Evolutionary conservation across 1,139 yeast genomes (phyloP), one percentile per base, ranked within the genome.

Genomic region (Candida anutae): DNA sequence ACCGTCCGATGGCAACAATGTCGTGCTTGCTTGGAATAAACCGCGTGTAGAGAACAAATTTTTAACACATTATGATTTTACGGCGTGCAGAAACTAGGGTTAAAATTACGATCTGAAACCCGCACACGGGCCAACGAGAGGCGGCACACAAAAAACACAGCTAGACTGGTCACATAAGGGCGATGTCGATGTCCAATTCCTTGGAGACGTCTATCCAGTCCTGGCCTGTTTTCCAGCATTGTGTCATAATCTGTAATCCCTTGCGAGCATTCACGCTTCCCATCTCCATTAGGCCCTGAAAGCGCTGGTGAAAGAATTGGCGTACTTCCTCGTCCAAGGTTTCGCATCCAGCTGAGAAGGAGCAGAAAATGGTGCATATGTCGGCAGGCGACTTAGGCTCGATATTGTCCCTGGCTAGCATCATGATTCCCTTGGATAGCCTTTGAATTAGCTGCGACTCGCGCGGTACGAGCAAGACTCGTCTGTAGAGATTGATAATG

Each of bases 291-390:
- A 75, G 45, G 6, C 43, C 40, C 1, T 44, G 40, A 34, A 75
- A 55, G 33, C 77, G 54, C 2, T 51, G 44, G 13, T 45, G 34
- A 39, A 62, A 71, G 16, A 68, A 53, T 1, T 36, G 35, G 26
- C 69, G 53, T 33, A 47, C 43, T 1, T 45, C 43, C 1, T 41
- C 42, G 30, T 65, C 62, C 11, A 63, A 35, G 6, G 70, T 61
- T 35, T 77, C 84, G 51, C 80, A 73, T 4, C 75, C 83, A 27
- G 77, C 74, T 26, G 74, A 61, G 43, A 77, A 76, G 9, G 67
- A 44, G 19, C 77, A 69, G 34, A 74, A 71, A 2, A 74, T 58
- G 3, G 73, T 54, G 39, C 83, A 74, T 4, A 71, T 54, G 21
- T 73, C 75, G 2, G 77, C 74, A 1, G 81, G 65, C 1, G 74